Evolutionary conservation across 2,329 filamentous ascomycete species (phyloP), one percentile per base, ranked within the genome.

Genomic region (Leptographium lundbergii): DNA sequence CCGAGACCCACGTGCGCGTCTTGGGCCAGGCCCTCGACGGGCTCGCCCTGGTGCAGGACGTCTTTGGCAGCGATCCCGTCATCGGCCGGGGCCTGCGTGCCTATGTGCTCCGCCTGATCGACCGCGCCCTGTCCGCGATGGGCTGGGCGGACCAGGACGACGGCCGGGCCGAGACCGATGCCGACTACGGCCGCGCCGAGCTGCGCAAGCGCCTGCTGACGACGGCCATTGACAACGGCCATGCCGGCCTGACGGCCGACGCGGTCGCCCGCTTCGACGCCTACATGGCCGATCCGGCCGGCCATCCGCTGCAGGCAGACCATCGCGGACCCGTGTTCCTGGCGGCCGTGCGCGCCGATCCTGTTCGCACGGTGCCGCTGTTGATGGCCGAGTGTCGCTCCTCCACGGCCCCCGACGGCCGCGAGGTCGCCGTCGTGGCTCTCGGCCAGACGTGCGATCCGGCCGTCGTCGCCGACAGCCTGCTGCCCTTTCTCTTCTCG

Each of bases 341-440:
- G 60, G 86, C 91, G 42, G 87, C 84, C 29, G 79, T 96, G 61
- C 85, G 84, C 63, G 72, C 73, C 60, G 82, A 91, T 64, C 84
- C 90, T 7, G 83, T 82, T 9, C 79, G 81, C 57, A 76, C 84
- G 19, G 89, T 90, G 64, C 80, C 87, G 32, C 80, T 85, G 9
- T 80, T 99, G 58, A 90, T 92, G 75, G 83, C 89, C 58, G 91
- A 96, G 70, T 97, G 89, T 79, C 79, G 84, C 63, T 85, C 78
- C 56, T 94, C 90, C 14, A 86, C 87, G 57, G 89, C 91, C 9
- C 85, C 96, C 45, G 94, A 97, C 67, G 91, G 91, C 66, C 95
- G 91, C 72, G 91, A 96, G 65, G 88, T 95, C 63, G 87, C 84
- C 64, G 81, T 97, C 3, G 77, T 81, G 45, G 83, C 88, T 4